Evolutionary conservation across 1,139 yeast genomes (phyloP).

Genomic region (Yarrowia galli): DNA sequence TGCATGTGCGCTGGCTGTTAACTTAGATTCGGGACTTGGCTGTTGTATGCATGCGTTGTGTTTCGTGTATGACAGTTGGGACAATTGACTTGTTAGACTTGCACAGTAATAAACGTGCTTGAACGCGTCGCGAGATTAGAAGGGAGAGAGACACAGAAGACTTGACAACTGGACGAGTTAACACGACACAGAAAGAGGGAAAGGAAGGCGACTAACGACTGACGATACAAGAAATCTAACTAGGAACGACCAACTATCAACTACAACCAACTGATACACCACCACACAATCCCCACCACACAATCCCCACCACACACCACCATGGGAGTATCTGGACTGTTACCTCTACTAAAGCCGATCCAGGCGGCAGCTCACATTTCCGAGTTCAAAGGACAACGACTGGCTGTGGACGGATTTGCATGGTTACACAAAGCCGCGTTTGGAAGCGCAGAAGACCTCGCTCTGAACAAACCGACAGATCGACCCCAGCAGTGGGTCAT

Average conservation of each 20-base stretch:
- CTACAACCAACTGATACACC: background rate
- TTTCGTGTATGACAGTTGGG: background rate
- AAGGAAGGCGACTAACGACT: background rate
- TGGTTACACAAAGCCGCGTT: slow-evolving; percentile 93
- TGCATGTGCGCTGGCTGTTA: slow-evolving; percentile 34
- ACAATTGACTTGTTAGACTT: background rate
- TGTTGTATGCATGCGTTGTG: too few relatives aligned
- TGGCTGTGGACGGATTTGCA: slow-evolving; percentile 95
- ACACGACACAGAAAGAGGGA: background rate
- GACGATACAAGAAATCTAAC: too few relatives aligned
- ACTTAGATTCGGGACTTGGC: slow-evolving; percentile 13
- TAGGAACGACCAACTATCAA: background rate
- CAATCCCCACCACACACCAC: background rate
- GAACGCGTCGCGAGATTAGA: slow-evolving; percentile 22
- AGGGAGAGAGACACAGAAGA: background rate
- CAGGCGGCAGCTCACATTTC: slow-evolving; percentile 67
- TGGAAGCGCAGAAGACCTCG: slow-evolving; percentile 84
- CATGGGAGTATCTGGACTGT: slow-evolving; percentile 84
- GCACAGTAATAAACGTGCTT: background rate
- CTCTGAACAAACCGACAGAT: slow-evolving; percentile 71
- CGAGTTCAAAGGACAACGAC: slow-evolving; percentile 71
- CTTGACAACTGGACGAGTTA: background rate
- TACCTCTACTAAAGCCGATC: slow-evolving; percentile 75
- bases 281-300: too few relatives aligned
- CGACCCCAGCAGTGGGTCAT: slow-evolving; percentile 59